Evolutionary conservation across 768 basidiomycete genomes (phyloP).

Genomic region (Kwoniella mangroviensis): DNA sequence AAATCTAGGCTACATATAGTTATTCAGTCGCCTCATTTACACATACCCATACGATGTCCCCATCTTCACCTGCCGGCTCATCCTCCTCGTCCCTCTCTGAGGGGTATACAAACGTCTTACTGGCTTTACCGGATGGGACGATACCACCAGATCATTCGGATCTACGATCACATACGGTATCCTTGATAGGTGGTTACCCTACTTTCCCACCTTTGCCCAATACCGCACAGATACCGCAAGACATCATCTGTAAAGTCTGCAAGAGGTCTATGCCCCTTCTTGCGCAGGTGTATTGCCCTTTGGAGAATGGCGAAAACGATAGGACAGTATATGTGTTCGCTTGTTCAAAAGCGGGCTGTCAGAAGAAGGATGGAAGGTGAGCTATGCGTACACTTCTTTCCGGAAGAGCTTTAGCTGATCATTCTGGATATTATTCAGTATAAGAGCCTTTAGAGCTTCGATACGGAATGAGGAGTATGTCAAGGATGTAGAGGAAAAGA

Average conservation of each 20-base stretch:
- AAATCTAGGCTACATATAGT: background rate
- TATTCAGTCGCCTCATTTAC: background rate
- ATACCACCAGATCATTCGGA: constrained; percentile 41
- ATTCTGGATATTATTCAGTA: constrained; percentile 20
- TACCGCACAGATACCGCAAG: constrained; percentile 24
- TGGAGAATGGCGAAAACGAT: constrained; percentile 56
- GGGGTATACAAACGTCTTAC: constrained; percentile 42
- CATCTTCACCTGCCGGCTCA: constrained; percentile 45
- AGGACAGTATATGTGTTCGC: constrained; percentile 55
- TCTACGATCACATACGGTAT: constrained; percentile 38
- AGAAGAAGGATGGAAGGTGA: constrained; percentile 50
- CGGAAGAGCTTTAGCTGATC: background rate
- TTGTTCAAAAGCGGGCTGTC: constrained; percentile 46
- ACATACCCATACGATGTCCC: constrained; percentile 31
- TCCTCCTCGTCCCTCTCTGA: constrained; percentile 45
- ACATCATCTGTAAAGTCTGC: constrained; percentile 47
- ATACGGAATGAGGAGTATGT: constrained; percentile 54
- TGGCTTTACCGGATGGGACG: constrained; percentile 53
- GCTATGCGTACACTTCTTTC: constrained; percentile 12
- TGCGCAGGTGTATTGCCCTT: constrained; percentile 56
- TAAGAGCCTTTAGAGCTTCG: constrained; percentile 55
- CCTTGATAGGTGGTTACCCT: constrained; percentile 54
- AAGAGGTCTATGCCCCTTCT: constrained; percentile 51
- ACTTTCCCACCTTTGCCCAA: constrained; percentile 45
- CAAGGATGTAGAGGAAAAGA: constrained; percentile 46